Percentiles rank a stretch among this genome's conserved stretches.
phyloP scores from a whole-genome alignment of 148 eudicot species.

The Arbutus unedo region DNA sequence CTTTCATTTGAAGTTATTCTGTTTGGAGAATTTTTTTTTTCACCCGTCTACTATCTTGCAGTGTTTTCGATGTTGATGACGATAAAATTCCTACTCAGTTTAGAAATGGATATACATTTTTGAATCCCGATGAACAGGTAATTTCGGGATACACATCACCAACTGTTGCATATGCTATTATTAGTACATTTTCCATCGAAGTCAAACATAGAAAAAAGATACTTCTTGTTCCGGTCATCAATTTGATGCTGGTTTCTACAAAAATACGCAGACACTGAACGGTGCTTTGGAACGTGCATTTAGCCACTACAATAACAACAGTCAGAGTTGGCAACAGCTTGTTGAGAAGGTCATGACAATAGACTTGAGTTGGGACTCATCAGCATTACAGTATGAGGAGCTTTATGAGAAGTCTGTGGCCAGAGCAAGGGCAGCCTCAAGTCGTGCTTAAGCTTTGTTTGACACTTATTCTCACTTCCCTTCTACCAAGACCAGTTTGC shows the following conservation, averaged over 20 bases:
- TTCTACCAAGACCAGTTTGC: not conserved
- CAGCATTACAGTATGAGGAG: conserved; percentile 74
- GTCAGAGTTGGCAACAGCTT: conserved; percentile 66
- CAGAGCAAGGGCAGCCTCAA: conserved; percentile 54
- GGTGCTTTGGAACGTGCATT: conserved; percentile 82
- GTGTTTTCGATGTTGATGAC: conserved; percentile 93
- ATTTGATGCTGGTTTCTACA: conserved; percentile 7
- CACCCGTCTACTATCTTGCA: conserved; percentile 25
- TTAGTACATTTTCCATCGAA: not conserved
- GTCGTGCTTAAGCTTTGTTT: conserved; percentile 22
- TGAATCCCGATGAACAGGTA: conserved; percentile 85
- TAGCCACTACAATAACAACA: conserved; percentile 41
- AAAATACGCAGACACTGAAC: conserved; percentile 52
- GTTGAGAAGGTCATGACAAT: conserved; percentile 77
- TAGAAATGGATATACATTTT: conserved; percentile 83
- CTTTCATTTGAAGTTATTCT: not conserved
- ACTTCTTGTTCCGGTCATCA: not conserved
- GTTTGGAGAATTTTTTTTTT: not conserved
- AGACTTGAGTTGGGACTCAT: conserved; percentile 90
- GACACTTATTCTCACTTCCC: not conserved
- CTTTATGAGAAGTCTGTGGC: conserved; percentile 66
- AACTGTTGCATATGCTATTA: not conserved
- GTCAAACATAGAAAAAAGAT: not conserved
- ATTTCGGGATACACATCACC: not conserved
- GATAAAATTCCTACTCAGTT: conserved; percentile 60